Percentiles rank a stretch among this genome's conserved stretches.
Conservation (phyloP, 345 rosid genomes). For the Euphorbia peplus region DNA sequence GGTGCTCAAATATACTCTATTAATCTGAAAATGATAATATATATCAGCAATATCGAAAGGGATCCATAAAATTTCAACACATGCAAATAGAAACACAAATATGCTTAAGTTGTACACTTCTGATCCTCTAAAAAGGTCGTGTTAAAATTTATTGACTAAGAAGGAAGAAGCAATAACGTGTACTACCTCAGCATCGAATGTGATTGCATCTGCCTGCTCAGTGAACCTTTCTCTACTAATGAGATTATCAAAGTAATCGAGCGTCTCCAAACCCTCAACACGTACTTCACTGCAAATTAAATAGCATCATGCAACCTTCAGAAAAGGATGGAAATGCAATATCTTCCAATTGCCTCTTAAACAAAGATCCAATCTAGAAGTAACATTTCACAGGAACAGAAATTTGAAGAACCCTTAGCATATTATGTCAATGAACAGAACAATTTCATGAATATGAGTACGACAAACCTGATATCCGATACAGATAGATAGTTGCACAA, state of each 20-base stretch:
- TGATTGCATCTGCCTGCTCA: conserved; percentile 96
- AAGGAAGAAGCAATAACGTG: not conserved
- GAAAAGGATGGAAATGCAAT: conserved; percentile 11
- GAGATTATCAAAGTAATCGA: conserved; percentile 83
- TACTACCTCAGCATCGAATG: conserved; percentile 86
- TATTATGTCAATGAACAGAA: conserved; percentile 7
- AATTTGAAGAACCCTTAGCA: conserved; percentile 6
- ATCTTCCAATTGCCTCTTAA: conserved; percentile 10
- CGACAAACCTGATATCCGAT: conserved; percentile 81
- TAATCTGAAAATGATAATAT: conserved; percentile 37
- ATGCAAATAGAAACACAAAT: no score
- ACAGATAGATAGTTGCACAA: conserved; percentile 74
- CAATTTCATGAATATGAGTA: conserved; percentile 4
- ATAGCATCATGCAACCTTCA: conserved; percentile 24
- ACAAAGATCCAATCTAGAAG: not conserved
- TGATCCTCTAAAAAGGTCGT: not conserved
- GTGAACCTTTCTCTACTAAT: conserved; percentile 67
- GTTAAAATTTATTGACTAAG: not conserved
- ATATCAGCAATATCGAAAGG: not conserved
- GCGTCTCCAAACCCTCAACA: conserved; percentile 96
- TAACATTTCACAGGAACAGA: not conserved
- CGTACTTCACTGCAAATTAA: conserved; percentile 85
- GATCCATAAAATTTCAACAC: not conserved
- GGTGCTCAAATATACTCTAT: conserved; percentile 85
- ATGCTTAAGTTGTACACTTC: not conserved